Conservation (phyloP, 306 rosid species). For the Cicer arietinum region DNA sequence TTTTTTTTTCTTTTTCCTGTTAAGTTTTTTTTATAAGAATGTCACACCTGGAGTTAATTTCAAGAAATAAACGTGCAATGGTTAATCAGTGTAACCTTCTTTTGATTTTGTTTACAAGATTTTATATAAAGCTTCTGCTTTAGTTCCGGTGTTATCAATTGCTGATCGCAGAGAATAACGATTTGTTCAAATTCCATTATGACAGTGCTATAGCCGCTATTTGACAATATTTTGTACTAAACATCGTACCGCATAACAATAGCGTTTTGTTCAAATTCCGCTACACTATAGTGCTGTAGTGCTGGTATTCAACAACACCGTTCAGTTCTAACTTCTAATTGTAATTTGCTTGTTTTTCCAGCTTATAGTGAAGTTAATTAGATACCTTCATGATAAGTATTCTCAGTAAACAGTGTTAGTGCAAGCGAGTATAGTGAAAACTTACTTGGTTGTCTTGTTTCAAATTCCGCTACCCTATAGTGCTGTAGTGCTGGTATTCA, state of each 20-base stretch:
- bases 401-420: constrained; percentile 15
- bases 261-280: too few species aligned
- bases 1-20: neutral
- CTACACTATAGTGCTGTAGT: too few species aligned
- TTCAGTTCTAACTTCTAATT: neutral
- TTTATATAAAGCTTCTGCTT: constrained; percentile 7
- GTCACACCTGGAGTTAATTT: constrained; percentile 20
- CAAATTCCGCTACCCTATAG: too few species aligned
- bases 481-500: too few species aligned
- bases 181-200: too few species aligned
- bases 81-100: neutral
- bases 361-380: constrained; percentile 20
- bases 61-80: constrained; percentile 34
- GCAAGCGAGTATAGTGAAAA: constrained; percentile 1
- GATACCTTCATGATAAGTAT: constrained; percentile 16
- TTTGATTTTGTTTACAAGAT: constrained; percentile 3
- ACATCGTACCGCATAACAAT: too few species aligned
- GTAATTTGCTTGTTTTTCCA: constrained; percentile 17
- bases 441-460: constrained; percentile 18
- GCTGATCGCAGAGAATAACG: too few species aligned
- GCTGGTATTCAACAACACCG: too few species aligned
- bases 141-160: too few species aligned
- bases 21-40: neutral
- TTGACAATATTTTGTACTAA: too few species aligned
- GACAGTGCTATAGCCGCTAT: too few species aligned